Conservation (phyloP, 2,329 filamentous ascomycete species). For the Monosporascus cannonballus region DNA sequence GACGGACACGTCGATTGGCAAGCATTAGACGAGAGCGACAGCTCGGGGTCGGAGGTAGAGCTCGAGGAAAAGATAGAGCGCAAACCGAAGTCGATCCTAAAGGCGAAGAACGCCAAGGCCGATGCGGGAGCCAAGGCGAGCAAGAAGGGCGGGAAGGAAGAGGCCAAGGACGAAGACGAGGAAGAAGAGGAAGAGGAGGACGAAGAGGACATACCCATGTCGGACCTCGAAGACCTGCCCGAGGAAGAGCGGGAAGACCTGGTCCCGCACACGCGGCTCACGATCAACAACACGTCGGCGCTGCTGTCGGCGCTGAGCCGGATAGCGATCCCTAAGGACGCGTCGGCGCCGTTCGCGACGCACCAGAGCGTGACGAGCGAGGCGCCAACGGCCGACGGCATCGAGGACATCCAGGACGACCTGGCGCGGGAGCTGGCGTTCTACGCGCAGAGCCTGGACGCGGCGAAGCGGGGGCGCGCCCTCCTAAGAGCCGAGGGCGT, state of each 20-base stretch:
- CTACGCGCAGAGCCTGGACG: conserved; percentile 81
- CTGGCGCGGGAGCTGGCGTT: conserved; percentile 88
- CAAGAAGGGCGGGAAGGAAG: conserved; percentile 30
- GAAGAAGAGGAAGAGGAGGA: conserved; percentile 65
- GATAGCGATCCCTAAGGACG: conserved; percentile 62
- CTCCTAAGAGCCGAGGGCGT: conserved; percentile 75
- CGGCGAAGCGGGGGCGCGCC: conserved; percentile 66
- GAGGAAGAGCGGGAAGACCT: conserved; percentile 82
- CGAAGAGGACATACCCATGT: conserved; percentile 83
- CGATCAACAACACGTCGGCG: conserved; percentile 93
- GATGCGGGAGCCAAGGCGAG: conserved; percentile 20
- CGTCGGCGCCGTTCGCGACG: conserved; percentile 69
- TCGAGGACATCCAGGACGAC: conserved; percentile 85
- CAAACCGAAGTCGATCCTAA: conserved; percentile 36
- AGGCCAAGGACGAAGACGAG: conserved; percentile 44
- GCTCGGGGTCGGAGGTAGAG: conserved; percentile 66
- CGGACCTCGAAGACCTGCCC: conserved; percentile 72
- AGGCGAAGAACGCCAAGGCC: conserved; percentile 34
- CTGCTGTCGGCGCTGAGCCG: conserved; percentile 75
- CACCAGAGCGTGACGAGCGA: conserved; percentile 72
- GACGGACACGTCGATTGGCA: conserved; percentile 43
- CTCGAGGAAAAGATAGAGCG: conserved; percentile 66
- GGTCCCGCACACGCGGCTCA: conserved; percentile 84
- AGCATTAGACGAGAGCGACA: conserved; percentile 55
- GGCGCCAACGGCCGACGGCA: conserved; percentile 57